These are phyloP conservation scores for Elsinoe fawcettii DNA, from an alignment of 2,329 filamentous ascomycete genomes.

Conservation along the genomic window DNA sequence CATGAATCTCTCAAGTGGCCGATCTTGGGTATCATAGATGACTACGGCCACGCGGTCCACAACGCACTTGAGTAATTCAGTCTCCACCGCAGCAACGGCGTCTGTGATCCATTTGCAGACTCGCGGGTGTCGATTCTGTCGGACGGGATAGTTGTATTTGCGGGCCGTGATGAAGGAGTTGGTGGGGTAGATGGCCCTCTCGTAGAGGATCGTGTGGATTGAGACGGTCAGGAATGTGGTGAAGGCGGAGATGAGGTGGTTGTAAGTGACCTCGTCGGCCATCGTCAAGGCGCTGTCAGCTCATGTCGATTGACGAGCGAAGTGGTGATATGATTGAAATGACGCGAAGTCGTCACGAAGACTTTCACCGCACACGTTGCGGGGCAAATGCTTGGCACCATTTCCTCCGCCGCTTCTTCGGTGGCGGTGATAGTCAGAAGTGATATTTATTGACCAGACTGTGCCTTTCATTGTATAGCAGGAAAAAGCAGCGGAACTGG, in stretches of 20 bases:
- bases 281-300: not conserved
- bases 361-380: slow-evolving; percentile 1
- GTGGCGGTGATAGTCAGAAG: not conserved
- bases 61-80: slow-evolving; percentile 57
- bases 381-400: not conserved
- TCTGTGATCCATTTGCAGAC: slow-evolving; percentile 82
- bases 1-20: slow-evolving; percentile 52
- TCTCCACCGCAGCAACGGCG: slow-evolving; percentile 63
- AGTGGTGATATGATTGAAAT: not conserved
- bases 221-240: slow-evolving; percentile 72
- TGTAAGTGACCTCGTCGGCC: slow-evolving; percentile 7
- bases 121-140: slow-evolving; percentile 76
- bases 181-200: slow-evolving; percentile 69
- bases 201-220: slow-evolving; percentile 78
- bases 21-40: slow-evolving; percentile 45
- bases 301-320: not conserved
- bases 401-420: not conserved
- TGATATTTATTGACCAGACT: not conserved
- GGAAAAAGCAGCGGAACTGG: too few species aligned
- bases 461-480: too few species aligned
- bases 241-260: slow-evolving; percentile 58
- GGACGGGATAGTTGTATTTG: slow-evolving; percentile 76
- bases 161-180: slow-evolving; percentile 69
- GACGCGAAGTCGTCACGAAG: not conserved
- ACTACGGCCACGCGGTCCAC: slow-evolving; percentile 51